These are phyloP conservation scores for Fusarium hostae DNA, from an alignment of 2,329 filamentous ascomycete species.

Conservation along the genomic window DNA sequence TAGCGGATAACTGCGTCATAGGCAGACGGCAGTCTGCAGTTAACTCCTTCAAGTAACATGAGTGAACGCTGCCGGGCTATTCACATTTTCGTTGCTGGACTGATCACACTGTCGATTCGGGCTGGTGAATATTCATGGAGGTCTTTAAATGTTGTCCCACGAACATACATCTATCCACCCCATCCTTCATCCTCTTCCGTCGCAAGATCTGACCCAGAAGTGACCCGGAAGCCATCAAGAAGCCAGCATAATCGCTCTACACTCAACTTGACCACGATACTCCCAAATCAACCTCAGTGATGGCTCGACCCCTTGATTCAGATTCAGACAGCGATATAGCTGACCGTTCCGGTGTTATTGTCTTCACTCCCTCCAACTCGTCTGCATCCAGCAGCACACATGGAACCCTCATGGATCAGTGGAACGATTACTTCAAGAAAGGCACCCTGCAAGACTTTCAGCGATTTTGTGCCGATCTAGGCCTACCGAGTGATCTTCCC, in stretches of 20 bases:
- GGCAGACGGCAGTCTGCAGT: constrained; percentile 9
- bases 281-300: background rate
- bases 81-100: background rate
- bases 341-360: background rate
- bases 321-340: background rate
- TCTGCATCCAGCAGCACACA: background rate
- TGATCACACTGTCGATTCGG: background rate
- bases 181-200: background rate
- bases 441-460: constrained; percentile 56
- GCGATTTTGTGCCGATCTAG: constrained; percentile 57
- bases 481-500: constrained; percentile 49
- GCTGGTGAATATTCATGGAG: background rate
- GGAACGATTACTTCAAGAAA: constrained; percentile 48
- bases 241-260: background rate
- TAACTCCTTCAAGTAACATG: background rate
- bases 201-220: background rate
- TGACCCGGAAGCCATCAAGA: background rate
- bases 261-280: background rate
- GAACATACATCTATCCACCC: background rate
- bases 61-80: background rate
- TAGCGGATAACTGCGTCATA: background rate
- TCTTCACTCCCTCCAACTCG: background rate
- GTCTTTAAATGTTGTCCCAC: background rate
- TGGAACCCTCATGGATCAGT: constrained; percentile 24
- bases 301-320: background rate